These are phyloP conservation scores for Hanseniaspora thailandica DNA, from an alignment of 805 yeast species.

Conservation along the genomic window DNA sequence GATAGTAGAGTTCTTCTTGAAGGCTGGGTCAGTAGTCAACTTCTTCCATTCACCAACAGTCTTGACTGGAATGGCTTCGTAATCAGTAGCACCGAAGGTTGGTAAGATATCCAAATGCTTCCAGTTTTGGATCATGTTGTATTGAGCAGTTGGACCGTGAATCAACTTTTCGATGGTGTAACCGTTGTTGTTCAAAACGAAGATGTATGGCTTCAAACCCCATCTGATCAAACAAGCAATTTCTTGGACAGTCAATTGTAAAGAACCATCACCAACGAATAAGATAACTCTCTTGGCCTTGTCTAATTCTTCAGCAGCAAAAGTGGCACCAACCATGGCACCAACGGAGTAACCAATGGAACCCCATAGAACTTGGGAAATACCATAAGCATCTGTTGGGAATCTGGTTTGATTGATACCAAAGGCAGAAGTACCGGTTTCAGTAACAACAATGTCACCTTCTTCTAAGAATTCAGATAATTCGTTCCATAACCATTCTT, in stretches of 20 bases:
- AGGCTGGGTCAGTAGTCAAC: conserved; percentile 36
- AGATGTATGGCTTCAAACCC: conserved; percentile 55
- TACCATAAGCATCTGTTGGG: conserved; percentile 52
- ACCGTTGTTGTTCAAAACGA: conserved; percentile 60
- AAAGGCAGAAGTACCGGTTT: conserved; percentile 66
- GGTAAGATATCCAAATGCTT: conserved; percentile 37
- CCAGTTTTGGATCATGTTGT: conserved; percentile 62
- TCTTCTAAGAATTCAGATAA: conserved; percentile 50
- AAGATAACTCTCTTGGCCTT: conserved; percentile 51
- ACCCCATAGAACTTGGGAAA: conserved; percentile 68
- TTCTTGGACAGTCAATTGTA: conserved; percentile 64
- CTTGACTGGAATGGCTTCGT: conserved; percentile 43
- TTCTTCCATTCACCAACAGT: conserved; percentile 49
- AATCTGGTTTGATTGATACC: conserved; percentile 56
- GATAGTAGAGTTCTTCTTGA: conserved; percentile 46
- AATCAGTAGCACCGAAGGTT: conserved; percentile 39
- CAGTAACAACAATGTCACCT: conserved; percentile 58
- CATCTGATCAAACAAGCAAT: conserved; percentile 58
- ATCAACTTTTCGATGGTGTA: conserved; percentile 66
- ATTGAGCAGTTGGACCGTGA: conserved; percentile 54
- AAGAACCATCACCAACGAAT: conserved; percentile 66
- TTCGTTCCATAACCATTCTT: conserved; percentile 60
- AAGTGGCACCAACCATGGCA: conserved; percentile 55
- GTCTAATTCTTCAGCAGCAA: conserved; percentile 55
- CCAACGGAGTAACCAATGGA: conserved; percentile 64